A percentile compares a stretch with the other conserved stretches of the same genome.
Conservation (phyloP, 2,329 filamentous ascomycete genomes). For the Hirsutella rhossiliensis region DNA sequence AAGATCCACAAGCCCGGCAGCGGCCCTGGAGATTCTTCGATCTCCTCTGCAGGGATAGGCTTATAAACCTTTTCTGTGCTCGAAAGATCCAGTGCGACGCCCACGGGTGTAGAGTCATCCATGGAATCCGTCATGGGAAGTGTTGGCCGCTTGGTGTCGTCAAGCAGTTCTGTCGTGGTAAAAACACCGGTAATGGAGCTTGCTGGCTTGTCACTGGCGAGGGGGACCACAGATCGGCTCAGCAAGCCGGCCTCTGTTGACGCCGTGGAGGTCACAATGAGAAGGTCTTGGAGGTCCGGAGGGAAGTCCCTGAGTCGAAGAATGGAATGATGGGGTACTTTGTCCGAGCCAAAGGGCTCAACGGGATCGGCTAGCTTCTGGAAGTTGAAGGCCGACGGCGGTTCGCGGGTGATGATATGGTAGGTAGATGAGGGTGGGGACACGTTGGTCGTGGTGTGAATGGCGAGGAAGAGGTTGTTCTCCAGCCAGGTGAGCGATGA, state of each 20-base stretch:
- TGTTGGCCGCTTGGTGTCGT: slow-evolving; percentile 63
- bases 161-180: slow-evolving; percentile 57
- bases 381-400: slow-evolving; percentile 49
- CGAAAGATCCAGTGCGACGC: slow-evolving; percentile 74
- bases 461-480: slow-evolving; percentile 70
- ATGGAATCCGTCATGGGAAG: slow-evolving; percentile 54
- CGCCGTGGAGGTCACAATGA: slow-evolving; percentile 73
- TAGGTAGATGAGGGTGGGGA: slow-evolving; percentile 56
- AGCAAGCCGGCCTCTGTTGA: slow-evolving; percentile 70
- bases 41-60: slow-evolving; percentile 64
- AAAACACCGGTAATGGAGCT: slow-evolving; percentile 55
- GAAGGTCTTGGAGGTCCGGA: slow-evolving; percentile 66
- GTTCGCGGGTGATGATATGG: slow-evolving; percentile 63
- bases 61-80: slow-evolving; percentile 64
- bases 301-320: slow-evolving; percentile 68
- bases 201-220: slow-evolving; percentile 48
- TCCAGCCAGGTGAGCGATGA: slow-evolving; percentile 81
- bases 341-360: slow-evolving; percentile 54
- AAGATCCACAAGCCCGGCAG: slow-evolving; percentile 75
- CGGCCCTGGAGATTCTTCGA: slow-evolving; percentile 67
- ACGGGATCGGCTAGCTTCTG: slow-evolving; percentile 67
- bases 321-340: slow-evolving; percentile 64
- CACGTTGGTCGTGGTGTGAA: slow-evolving; percentile 58
- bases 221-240: slow-evolving; percentile 56
- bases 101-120: slow-evolving; percentile 65